Conservation (phyloP, 2,329 filamentous ascomycete genomes). For the Pseudogymnoascus destructans region DNA sequence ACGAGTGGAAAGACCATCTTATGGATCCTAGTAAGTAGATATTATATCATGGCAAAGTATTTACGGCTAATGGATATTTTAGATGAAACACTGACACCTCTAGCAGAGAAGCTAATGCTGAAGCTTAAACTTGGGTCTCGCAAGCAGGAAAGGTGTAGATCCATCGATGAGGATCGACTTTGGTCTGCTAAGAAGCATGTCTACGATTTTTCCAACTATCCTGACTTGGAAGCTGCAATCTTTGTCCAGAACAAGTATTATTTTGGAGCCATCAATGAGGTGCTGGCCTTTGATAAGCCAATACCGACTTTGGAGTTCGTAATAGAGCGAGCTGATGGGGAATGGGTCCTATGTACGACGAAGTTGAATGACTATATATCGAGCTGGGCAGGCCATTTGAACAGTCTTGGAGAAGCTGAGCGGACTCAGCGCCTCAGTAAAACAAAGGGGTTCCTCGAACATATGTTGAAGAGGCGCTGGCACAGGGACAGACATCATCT, state of each 20-base stretch:
- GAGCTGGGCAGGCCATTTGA: neutral
- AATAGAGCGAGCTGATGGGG: neutral
- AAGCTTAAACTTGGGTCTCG: neutral
- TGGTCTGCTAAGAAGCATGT: neutral
- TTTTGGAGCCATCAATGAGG: neutral
- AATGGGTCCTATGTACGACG: neutral
- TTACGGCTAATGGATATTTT: neutral
- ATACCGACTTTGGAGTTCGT: slow-evolving; percentile 1
- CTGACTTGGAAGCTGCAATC: neutral
- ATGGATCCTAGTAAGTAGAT: neutral
- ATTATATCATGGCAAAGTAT: neutral
- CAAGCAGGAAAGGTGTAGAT: neutral
- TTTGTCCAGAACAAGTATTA: slow-evolving; percentile 7
- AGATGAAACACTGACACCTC: neutral
- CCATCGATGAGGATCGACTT: neutral
- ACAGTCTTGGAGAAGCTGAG: neutral
- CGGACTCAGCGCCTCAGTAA: neutral
- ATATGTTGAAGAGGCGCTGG: neutral
- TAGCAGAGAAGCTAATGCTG: neutral
- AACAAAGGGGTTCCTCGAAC: neutral
- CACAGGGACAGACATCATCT: neutral
- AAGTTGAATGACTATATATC: neutral
- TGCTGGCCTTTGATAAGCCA: neutral
- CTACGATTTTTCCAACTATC: slow-evolving; percentile 5
- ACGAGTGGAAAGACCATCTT: neutral